phyloP scores from a whole-genome alignment of 257 asterid genomes.

The Eustoma russellianum region DNA sequence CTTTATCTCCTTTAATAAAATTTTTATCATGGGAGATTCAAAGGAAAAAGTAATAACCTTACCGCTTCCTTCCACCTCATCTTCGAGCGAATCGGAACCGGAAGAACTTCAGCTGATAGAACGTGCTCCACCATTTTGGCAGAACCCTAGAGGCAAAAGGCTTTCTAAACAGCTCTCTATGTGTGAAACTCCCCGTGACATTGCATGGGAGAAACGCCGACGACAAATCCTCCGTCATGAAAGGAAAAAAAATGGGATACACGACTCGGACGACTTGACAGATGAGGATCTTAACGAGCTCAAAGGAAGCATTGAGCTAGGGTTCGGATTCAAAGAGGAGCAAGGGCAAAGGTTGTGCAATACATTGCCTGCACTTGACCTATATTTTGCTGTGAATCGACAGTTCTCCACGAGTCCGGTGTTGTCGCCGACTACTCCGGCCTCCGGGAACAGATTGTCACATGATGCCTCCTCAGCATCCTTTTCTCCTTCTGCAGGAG shows the following conservation, averaged over 20 bases:
- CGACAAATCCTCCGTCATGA: slow-evolving; percentile 37
- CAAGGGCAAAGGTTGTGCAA: slow-evolving; percentile 51
- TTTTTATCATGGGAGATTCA: slow-evolving; percentile 16
- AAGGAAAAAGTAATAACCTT: background rate
- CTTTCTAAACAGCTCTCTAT: slow-evolving; percentile 67
- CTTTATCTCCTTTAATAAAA: background rate
- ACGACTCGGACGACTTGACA: slow-evolving; percentile 15
- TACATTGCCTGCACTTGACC: slow-evolving; percentile 78
- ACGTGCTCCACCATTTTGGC: slow-evolving; percentile 69
- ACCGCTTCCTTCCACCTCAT: slow-evolving; percentile 9
- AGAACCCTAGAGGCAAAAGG: slow-evolving; percentile 25
- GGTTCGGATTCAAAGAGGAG: slow-evolving; percentile 77
- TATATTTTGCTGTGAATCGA: slow-evolving; percentile 68
- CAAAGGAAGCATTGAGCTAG: slow-evolving; percentile 75
- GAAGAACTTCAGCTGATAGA: slow-evolving; percentile 63
- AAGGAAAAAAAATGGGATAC: slow-evolving; percentile 33
- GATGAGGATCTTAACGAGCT: slow-evolving; percentile 65
- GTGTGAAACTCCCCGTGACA: slow-evolving; percentile 63
- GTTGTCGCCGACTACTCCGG: slow-evolving; percentile 30
- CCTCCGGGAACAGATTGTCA: slow-evolving; percentile 15
- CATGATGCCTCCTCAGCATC: slow-evolving; percentile 5
- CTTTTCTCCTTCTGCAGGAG: slow-evolving; percentile 4
- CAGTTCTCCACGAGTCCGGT: slow-evolving; percentile 40
- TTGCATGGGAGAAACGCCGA: slow-evolving; percentile 74
- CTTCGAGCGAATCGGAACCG: slow-evolving; percentile 31